phyloP scores from a whole-genome alignment of 1,139 yeast genomes.

The Scheffersomyces parashehatae region DNA sequence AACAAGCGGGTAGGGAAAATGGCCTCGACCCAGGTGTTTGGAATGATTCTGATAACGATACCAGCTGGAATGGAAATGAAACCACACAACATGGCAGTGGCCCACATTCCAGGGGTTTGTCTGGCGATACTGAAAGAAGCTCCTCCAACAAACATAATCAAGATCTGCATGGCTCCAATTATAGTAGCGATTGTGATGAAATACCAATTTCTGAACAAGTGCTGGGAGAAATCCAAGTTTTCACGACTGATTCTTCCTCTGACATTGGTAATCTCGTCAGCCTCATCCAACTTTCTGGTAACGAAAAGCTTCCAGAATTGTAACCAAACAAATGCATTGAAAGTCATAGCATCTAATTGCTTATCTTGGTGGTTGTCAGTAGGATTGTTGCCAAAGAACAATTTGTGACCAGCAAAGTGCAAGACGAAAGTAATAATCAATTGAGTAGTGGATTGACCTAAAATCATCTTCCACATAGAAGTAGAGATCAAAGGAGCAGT shows the following conservation, averaged over 20 bases:
- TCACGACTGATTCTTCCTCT: constrained; percentile 57
- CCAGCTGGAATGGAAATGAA: constrained; percentile 82
- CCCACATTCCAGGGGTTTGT: constrained; percentile 89
- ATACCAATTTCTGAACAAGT: constrained; percentile 78
- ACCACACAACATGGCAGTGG: constrained; percentile 82
- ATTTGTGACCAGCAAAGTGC: constrained; percentile 70
- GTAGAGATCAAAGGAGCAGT: constrained; percentile 77
- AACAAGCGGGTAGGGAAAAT: constrained; percentile 68
- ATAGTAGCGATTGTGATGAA: constrained; percentile 69
- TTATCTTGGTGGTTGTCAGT: constrained; percentile 49
- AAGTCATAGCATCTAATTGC: constrained; percentile 80
- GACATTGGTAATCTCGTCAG: constrained; percentile 60
- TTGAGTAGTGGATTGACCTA: constrained; percentile 83
- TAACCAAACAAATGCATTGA: constrained; percentile 96
- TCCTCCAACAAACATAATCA: constrained; percentile 97
- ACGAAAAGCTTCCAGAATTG: constrained; percentile 93
- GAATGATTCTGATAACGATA: constrained; percentile 68
- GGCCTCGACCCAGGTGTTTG: constrained; percentile 73
- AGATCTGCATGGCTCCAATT: constrained; percentile 79
- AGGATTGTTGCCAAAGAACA: constrained; percentile 52
- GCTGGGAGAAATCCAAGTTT: constrained; percentile 80
- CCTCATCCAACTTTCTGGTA: constrained; percentile 89
- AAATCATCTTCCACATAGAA: constrained; percentile 98
- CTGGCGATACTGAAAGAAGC: constrained; percentile 83
- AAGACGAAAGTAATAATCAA: constrained; percentile 73